phyloP scores from a whole-genome alignment of 2,329 filamentous ascomycete genomes.

The Emydomyces testavorans region DNA sequence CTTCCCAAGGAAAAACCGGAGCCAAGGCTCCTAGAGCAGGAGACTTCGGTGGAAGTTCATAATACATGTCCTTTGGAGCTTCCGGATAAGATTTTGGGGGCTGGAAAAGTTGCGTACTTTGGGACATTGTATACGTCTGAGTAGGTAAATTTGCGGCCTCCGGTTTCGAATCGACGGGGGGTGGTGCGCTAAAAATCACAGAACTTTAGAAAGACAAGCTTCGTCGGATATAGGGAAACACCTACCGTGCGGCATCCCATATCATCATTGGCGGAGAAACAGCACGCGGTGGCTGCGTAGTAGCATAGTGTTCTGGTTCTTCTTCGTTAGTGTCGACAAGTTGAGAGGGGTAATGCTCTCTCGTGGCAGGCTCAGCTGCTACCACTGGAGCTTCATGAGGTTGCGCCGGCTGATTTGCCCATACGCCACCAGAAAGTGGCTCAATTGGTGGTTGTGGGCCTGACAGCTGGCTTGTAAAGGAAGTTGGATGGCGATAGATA shows the following conservation, averaged over 20 bases:
- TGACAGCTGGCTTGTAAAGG: slow-evolving; percentile 2
- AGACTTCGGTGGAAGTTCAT: slow-evolving; percentile 55
- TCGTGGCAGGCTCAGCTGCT: slow-evolving; percentile 1
- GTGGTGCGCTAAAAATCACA: slow-evolving; percentile 44
- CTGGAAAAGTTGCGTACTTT: slow-evolving; percentile 61
- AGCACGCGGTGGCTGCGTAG: slow-evolving; percentile 33
- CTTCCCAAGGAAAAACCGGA: slow-evolving; percentile 87
- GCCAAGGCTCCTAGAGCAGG: slow-evolving; percentile 50
- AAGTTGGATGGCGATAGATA: slow-evolving; percentile 12
- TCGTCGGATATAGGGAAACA: background rate
- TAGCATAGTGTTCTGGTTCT: slow-evolving; percentile 24
- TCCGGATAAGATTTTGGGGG: slow-evolving; percentile 68
- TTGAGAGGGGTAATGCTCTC: slow-evolving; percentile 11
- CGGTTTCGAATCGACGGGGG: slow-evolving; percentile 57
- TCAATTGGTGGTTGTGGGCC: background rate
- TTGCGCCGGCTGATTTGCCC: background rate
- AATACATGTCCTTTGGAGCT: slow-evolving; percentile 80
- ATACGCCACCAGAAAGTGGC: background rate
- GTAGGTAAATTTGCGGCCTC: slow-evolving; percentile 76
- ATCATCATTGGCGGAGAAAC: slow-evolving; percentile 49
- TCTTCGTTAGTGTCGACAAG: slow-evolving; percentile 14
- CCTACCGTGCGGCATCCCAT: slow-evolving; percentile 53
- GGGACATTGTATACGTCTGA: slow-evolving; percentile 72
- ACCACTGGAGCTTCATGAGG: background rate
- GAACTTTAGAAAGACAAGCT: slow-evolving; percentile 15